phyloP scores from a whole-genome alignment of 1,284 basidiomycete genomes.

The Ustilago lituana region DNA sequence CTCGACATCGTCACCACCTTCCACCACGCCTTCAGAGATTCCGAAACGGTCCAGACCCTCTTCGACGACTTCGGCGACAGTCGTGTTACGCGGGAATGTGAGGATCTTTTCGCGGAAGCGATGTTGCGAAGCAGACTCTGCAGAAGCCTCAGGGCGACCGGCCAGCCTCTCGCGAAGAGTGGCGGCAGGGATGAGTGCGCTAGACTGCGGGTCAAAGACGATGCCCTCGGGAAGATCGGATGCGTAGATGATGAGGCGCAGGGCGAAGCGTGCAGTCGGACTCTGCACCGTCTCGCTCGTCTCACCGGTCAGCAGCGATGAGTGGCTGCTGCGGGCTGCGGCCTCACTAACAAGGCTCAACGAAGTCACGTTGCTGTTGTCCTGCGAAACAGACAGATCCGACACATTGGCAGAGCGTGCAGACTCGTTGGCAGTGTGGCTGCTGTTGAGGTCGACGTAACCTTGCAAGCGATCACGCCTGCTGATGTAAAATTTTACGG shows the following conservation, averaged over 20 bases:
- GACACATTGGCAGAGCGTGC: constrained; percentile 26
- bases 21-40: constrained; percentile 91
- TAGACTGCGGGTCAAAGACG: constrained; percentile 88
- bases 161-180: constrained; percentile 36
- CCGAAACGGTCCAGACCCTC: constrained; percentile 89
- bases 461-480: constrained; percentile 43
- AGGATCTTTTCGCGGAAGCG: constrained; percentile 61
- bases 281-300: constrained; percentile 46
- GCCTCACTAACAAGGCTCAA: constrained; percentile 31
- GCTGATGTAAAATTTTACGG: constrained; percentile 95
- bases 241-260: constrained; percentile 85
- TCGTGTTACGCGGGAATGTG: constrained; percentile 85
- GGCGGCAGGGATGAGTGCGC: constrained; percentile 76
- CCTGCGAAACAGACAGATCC: constrained; percentile 39
- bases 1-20: constrained; percentile 96
- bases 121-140: constrained; percentile 15
- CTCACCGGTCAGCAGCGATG: constrained; percentile 40
- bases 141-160: constrained; percentile 6
- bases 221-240: constrained; percentile 91
- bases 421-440: constrained; percentile 25
- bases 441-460: constrained; percentile 31
- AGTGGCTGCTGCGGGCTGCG: constrained; percentile 36
- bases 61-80: constrained; percentile 95
- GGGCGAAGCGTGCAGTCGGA: constrained; percentile 78
- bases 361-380: constrained; percentile 38